phyloP scores from a whole-genome alignment of 495 filamentous ascomycete genomes.

The Penicillium herquei region DNA sequence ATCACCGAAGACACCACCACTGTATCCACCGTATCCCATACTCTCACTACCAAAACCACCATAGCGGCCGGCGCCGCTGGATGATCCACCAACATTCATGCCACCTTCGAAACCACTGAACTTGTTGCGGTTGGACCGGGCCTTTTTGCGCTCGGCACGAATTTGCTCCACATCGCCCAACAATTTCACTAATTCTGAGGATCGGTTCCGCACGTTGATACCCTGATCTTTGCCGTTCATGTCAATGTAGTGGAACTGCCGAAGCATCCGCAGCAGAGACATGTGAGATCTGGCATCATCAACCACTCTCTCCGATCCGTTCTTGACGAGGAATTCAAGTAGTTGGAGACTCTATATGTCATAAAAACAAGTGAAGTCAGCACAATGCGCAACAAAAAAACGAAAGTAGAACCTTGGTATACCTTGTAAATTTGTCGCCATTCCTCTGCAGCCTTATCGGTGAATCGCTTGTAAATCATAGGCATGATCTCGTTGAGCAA shows the following conservation, averaged over 20 bases:
- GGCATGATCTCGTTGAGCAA: conserved; percentile 99
- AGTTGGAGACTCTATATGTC: conserved; percentile 72
- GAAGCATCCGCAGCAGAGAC: conserved; percentile 94
- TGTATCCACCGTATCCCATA: conserved; percentile 76
- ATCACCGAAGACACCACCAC: conserved; percentile 86
- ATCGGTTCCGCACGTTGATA: conserved; percentile 93
- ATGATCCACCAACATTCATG: conserved; percentile 53
- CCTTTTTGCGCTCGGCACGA: conserved; percentile 91
- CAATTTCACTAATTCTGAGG: conserved; percentile 92
- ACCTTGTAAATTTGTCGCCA: conserved; percentile 99
- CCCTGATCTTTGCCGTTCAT: conserved; percentile 97
- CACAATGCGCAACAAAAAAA: neutral
- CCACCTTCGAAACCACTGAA: conserved; percentile 93
- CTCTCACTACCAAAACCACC: conserved; percentile 86
- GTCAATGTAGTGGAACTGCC: conserved; percentile 98
- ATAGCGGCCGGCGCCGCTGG: conserved; percentile 62
- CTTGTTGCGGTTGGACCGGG: conserved; percentile 83
- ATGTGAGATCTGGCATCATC: conserved; percentile 96
- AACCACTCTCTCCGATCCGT: conserved; percentile 95
- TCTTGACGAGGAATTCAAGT: conserved; percentile 96
- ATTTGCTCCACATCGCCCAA: conserved; percentile 93
- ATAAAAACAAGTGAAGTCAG: conserved; percentile 8
- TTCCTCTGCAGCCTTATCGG: conserved; percentile 96
- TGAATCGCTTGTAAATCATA: conserved; percentile 99
- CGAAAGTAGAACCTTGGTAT: neutral